These are phyloP conservation scores for Aspergillus aculeatinus DNA, from an alignment of 2,329 filamentous ascomycete genomes.

Conservation along the genomic window DNA sequence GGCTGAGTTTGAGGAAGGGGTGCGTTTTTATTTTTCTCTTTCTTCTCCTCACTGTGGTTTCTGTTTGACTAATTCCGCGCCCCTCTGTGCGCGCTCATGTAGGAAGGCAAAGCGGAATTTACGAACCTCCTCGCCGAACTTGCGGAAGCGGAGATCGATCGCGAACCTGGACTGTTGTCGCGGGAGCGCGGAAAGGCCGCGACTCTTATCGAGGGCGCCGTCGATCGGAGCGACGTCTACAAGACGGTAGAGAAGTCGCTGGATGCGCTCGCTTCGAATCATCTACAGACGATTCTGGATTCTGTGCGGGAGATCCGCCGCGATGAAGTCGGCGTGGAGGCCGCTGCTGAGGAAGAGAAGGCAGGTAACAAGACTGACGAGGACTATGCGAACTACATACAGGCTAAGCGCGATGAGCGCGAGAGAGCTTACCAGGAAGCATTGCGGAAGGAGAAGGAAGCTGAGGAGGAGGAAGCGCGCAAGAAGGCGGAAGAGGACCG, in stretches of 20 bases:
- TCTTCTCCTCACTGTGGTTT: background rate
- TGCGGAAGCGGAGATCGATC: slow-evolving; percentile 61
- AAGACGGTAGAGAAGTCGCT: slow-evolving; percentile 57
- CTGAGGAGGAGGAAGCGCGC: slow-evolving; percentile 45
- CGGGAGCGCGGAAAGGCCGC: slow-evolving; percentile 63
- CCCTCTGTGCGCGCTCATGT: slow-evolving; percentile 15
- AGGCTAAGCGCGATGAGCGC: slow-evolving; percentile 52
- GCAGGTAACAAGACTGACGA: slow-evolving; percentile 61
- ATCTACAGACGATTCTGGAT: slow-evolving; percentile 54
- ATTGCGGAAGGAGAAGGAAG: slow-evolving; percentile 53
- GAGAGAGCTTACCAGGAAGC: slow-evolving; percentile 51
- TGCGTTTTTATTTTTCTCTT: slow-evolving; percentile 32
- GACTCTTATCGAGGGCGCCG: slow-evolving; percentile 63
- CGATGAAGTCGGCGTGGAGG: slow-evolving; percentile 59
- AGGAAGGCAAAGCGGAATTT: slow-evolving; percentile 56
- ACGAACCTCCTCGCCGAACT: slow-evolving; percentile 54
- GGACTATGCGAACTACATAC: slow-evolving; percentile 57
- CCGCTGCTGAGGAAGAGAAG: slow-evolving; percentile 54
- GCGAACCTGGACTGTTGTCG: slow-evolving; percentile 59
- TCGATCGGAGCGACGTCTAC: slow-evolving; percentile 63
- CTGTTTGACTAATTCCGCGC: background rate
- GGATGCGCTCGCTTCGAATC: slow-evolving; percentile 54
- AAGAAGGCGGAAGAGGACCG: slow-evolving; percentile 44
- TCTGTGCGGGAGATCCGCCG: slow-evolving; percentile 58
- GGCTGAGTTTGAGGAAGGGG: slow-evolving; percentile 57